Evolutionary conservation across 257 asterid genomes (phyloP).

Genomic region (Solanum ossicruentum): DNA sequence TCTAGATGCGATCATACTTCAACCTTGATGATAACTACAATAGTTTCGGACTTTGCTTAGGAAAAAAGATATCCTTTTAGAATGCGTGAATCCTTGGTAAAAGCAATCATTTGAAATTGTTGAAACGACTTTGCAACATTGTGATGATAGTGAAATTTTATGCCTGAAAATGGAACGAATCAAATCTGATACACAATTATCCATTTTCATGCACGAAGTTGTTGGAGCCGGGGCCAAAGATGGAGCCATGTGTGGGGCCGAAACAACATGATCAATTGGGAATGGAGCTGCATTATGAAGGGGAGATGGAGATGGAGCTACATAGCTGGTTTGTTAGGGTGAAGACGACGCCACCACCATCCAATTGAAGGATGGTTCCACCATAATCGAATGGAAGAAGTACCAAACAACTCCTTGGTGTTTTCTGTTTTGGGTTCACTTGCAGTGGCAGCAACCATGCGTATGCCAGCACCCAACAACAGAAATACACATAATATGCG

Average conservation of each 20-base stretch:
- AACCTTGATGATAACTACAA: too few relatives aligned
- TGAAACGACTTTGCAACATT: slow-evolving; percentile 5
- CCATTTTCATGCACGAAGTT: too few relatives aligned
- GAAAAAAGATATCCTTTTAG: too few relatives aligned
- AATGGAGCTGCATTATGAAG: background rate
- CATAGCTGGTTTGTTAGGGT: background rate
- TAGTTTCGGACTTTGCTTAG: too few relatives aligned
- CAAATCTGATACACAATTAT: background rate
- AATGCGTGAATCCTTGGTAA: background rate
- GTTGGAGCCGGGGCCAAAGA: background rate
- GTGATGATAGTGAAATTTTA: background rate
- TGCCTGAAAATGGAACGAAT: background rate
- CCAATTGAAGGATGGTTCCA: background rate
- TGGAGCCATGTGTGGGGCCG: background rate
- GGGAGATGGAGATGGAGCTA: background rate
- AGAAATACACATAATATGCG: background rate
- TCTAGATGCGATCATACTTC: too few relatives aligned
- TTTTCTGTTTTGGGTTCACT: background rate
- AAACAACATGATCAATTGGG: background rate
- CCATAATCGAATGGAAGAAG: background rate
- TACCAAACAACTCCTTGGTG: background rate
- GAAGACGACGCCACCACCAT: background rate
- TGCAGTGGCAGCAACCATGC: background rate
- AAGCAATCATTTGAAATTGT: slow-evolving; percentile 11
- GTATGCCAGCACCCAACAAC: background rate